A percentile compares a stretch with the other conserved stretches of the same genome.
phyloP scores from a whole-genome alignment of 148 eudicot species.

The Agrostemma githago region DNA sequence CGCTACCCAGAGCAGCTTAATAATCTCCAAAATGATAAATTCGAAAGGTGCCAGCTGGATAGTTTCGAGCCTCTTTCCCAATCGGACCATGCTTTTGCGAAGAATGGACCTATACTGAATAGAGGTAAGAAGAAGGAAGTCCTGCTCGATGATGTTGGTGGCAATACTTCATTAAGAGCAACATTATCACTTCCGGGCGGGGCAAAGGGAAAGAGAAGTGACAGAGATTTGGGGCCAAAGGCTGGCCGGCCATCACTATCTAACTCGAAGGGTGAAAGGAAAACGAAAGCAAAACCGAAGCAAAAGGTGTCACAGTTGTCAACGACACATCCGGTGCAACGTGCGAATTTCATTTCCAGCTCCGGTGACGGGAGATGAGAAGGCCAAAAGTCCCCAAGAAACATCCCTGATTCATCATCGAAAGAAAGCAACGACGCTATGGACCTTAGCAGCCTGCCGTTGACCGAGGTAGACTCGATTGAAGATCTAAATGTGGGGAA shows the following conservation, averaged over 20 bases:
- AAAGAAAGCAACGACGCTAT: conserved; percentile 41
- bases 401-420: conserved; percentile 40
- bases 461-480: conserved; percentile 53
- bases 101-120: conserved; percentile 64
- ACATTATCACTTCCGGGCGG: conserved; percentile 48
- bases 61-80: conserved; percentile 35
- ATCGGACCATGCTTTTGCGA: conserved; percentile 63
- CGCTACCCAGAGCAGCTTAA: conserved; percentile 33
- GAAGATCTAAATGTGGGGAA: conserved; percentile 54
- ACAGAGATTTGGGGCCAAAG: conserved; percentile 53
- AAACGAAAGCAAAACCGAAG: conserved; percentile 79
- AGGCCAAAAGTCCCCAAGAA: conserved; percentile 37
- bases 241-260: conserved; percentile 49
- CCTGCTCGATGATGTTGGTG: conserved; percentile 68
- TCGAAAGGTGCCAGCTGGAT: conserved; percentile 33
- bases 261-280: conserved; percentile 64
- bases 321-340: conserved; percentile 41
- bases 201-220: conserved; percentile 84
- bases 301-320: conserved; percentile 72
- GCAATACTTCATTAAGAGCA: conserved; percentile 38
- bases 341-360: conserved; percentile 36
- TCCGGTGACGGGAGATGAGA: conserved; percentile 45
- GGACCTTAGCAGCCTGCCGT: conserved; percentile 42
- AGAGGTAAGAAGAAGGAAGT: conserved; percentile 87
- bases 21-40: conserved; percentile 27